Conservation (phyloP, 441 rosid genomes). For the Populus hybrid region DNA sequence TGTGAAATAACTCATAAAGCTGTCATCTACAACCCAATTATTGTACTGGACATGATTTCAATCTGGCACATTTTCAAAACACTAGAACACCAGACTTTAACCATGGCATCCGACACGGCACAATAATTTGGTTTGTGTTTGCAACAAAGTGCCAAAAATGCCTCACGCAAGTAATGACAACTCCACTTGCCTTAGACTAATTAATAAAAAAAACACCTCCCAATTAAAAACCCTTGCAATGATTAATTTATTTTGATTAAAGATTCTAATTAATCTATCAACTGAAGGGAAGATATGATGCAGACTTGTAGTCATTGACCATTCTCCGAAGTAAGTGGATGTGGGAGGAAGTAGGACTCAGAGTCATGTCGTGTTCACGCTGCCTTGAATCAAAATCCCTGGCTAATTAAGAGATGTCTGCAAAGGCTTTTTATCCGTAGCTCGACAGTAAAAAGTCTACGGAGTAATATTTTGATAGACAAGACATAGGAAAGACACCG, state of each 20-base stretch:
- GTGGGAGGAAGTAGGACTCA: neutral
- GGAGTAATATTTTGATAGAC: neutral
- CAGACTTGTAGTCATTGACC: neutral
- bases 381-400: neutral
- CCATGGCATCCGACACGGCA: neutral
- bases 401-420: neutral
- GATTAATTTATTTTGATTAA: no score
- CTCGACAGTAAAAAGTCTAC: neutral
- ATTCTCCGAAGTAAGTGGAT: neutral
- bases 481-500: neutral
- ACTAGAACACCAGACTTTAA: slow-evolving; percentile 5
- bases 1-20: neutral
- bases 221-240: no score
- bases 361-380: neutral
- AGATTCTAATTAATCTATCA: no score
- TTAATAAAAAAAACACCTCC: no score
- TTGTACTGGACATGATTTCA: slow-evolving; percentile 19
- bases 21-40: slow-evolving; percentile 17
- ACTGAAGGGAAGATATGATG: no score
- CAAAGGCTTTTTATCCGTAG: neutral
- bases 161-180: neutral
- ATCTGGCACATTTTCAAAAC: neutral
- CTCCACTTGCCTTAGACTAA: neutral
- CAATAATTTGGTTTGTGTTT: no score
- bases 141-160: neutral